Base-by-base conservation (phyloP, 164 flowering plant species). In the Dillenia suffruticosa region DNA sequence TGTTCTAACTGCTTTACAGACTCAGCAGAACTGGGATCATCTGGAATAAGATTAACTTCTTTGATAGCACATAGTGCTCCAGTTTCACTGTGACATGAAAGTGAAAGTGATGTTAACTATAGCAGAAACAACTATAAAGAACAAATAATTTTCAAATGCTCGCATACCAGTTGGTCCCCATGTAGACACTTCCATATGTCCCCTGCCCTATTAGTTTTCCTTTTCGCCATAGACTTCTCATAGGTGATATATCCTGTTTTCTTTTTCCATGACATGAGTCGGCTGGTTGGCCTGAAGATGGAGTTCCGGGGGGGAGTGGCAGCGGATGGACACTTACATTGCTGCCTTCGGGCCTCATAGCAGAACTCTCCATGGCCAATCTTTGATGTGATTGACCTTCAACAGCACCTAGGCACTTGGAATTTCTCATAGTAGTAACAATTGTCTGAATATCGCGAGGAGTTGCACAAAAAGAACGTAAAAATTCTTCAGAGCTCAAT, bases 11-110 rank as follows among this genome's bases (percentile, higher is more conserved):
- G 98, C 66, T 76, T 84, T 51, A 90, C 81, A 66, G 83, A 67
- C 72, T 93, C 98, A 13, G 81, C 84, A 68, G 91, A 85, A 64
- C 89, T 90, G 26, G 92, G 81, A 59, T 93, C 98, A 79, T 85
- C 97, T 10, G 85, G 91, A 70, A 81, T 73, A 51, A 93, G 54
- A 54, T 80, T 83, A 44, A 90, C 98, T 75, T 90, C 98, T 81
- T 93, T 93, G 92, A 93, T 90, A 13, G 98, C 97, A 82, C 97
- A 93, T 16, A 83, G 68, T 16, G 97, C 97, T 62, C 96, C 97
- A 69, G 93, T 87, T 77, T 83, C 85, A 57, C 97, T 93, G 78
- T 72, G 13, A 24, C 63, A 61, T 26, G 44, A 3, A 67, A 51
- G 2, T 58, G 1, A 12, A 9, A 56, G 63, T 56, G 57, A 15